phyloP scores from a whole-genome alignment of 352 stramenopile genomes.

The Phytophthora constricta region DNA sequence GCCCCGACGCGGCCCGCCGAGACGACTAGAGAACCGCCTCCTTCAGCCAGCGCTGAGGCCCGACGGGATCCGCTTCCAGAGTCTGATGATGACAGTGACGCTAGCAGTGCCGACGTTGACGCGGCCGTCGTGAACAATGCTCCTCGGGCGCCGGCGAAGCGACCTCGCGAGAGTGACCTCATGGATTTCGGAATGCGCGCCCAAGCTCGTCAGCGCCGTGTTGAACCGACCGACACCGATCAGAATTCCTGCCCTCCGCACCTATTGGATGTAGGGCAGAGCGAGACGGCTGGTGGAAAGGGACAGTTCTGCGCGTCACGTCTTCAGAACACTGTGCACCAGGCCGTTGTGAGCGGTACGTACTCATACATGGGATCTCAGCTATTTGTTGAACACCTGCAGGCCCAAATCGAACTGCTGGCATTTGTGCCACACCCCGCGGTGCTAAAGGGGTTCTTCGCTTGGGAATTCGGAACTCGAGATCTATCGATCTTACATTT shows the following conservation, averaged over 20 bases:
- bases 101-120: background rate
- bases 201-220: background rate
- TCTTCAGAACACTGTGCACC: slow-evolving; percentile 7
- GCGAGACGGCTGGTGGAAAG: background rate
- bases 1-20: no score
- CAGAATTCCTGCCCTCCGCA: background rate
- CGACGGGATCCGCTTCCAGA: background rate
- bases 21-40: no score
- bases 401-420: slow-evolving; percentile 13
- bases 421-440: slow-evolving; percentile 8
- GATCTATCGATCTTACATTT: slow-evolving; percentile 15
- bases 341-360: slow-evolving; percentile 19
- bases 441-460: slow-evolving; percentile 9
- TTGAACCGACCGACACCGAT: background rate
- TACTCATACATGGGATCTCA: slow-evolving; percentile 1
- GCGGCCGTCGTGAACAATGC: no score
- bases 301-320: slow-evolving; percentile 1
- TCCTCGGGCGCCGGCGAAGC: background rate
- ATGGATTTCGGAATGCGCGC: background rate
- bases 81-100: background rate
- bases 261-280: background rate
- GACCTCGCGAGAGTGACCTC: background rate
- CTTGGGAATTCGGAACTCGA: slow-evolving; percentile 13
- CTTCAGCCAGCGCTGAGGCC: background rate
- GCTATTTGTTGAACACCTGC: slow-evolving; percentile 17